Conservation (phyloP, 2,329 filamentous ascomycete genomes). For the Penicillium expansum region DNA sequence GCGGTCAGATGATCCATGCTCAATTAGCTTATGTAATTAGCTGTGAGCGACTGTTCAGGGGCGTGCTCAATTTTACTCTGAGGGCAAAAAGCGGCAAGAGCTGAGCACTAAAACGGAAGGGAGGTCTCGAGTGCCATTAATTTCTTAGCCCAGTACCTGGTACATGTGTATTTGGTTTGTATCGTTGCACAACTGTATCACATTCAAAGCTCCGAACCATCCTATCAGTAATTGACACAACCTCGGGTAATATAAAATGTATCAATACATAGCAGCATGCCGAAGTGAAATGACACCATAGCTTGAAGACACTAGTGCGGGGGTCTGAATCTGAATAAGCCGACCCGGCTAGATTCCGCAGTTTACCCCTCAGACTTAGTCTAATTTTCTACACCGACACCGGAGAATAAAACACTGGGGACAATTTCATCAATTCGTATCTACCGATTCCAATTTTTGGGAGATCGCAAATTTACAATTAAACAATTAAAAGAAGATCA, state of each 20-base stretch:
- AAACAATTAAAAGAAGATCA: constrained; percentile 9
- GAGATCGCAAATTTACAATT: constrained; percentile 28
- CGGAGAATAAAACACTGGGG: constrained; percentile 5
- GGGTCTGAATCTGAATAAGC: constrained; percentile 26
- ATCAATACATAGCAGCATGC: no score
- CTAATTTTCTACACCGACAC: background rate
- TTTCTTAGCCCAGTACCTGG: no score
- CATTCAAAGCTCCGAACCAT: background rate
- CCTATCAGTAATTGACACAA: background rate
- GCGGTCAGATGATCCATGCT: no score
- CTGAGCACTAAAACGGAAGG: no score
- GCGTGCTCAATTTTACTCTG: no score
- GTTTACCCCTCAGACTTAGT: constrained; percentile 7
- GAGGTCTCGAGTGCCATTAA: no score
- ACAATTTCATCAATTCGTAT: constrained; percentile 29
- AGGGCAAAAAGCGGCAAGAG: no score
- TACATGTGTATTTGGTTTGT: background rate
- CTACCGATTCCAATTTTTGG: constrained; percentile 27
- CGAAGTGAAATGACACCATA: background rate
- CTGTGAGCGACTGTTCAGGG: no score
- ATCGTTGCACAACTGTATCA: background rate
- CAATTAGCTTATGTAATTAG: no score
- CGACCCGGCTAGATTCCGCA: constrained; percentile 19
- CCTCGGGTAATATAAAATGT: background rate
- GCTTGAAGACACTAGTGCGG: constrained; percentile 13